Base-by-base conservation (phyloP, 202 grass and related monocot genomes). In the Panicum hallii region DNA sequence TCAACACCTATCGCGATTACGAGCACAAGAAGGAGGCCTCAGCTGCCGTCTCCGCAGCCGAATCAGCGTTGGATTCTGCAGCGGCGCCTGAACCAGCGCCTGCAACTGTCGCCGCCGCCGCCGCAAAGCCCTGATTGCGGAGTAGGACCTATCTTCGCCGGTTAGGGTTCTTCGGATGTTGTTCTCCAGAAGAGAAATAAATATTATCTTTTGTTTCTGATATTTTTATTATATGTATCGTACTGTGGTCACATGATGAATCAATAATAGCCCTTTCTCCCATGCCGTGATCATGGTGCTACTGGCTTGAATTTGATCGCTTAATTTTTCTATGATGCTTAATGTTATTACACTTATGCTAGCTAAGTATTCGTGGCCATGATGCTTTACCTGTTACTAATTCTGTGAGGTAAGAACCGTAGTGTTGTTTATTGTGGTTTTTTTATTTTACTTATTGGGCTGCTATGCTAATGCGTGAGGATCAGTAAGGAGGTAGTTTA, bases 1-100 rank as follows among this genome's bases (percentile, higher is more conserved):
- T 99, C 83, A 99, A 94, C 82, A 88, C 85, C 66, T 99, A 91
- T 47, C 83, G 87, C 14, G 91, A 93, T 5, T 88, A 97, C 88
- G 92, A 97, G 72, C 88, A 87, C 76, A 90, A 91, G 77, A 87
- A 91, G 85, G 94, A 90, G 77, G 81, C 78, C 28, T 72, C 86
- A 10, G 86, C 82, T 2, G 82, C 65, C 44, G 32, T 72, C 0
- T 47, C 73, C n/a, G 67, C 72, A 2, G 77, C 83, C 13, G 91
- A 85, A 26, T 82, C 58, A 3, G 60, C 72, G 32, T 48, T 71
- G 28, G 46, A 71, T 38, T 61, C 77, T 44, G 67, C 69, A 5
- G 72, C 64, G 38, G 28, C 30, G 6, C 30, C 82, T 50, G 79
- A 95, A 46, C 28, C 69, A 7, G 63, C 79, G 78, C 58, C 79